Conservation (phyloP, 495 filamentous ascomycete genomes). For the Penicillium malachiteum region DNA sequence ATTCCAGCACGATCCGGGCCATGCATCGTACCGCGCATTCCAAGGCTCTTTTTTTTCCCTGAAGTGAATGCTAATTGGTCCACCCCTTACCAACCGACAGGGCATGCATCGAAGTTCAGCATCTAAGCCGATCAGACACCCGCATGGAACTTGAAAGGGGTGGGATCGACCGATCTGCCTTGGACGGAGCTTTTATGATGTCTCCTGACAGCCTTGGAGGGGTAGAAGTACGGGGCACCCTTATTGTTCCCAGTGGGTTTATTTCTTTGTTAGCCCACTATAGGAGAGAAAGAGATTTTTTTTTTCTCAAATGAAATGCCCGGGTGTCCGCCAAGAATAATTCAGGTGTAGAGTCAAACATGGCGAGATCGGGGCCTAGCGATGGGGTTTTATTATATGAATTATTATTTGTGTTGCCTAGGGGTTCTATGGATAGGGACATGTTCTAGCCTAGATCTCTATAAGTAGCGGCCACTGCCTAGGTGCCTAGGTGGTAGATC, state of each 20-base stretch:
- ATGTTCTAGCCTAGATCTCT: too few species aligned
- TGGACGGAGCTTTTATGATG: slow-evolving; percentile 6
- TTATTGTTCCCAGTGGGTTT: too few species aligned
- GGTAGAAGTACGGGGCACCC: too few species aligned
- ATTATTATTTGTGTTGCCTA: too few species aligned
- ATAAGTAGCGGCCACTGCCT: too few species aligned
- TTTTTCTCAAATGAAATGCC: background rate
- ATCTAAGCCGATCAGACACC: slow-evolving; percentile 27
- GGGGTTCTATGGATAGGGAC: too few species aligned
- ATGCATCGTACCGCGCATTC: slow-evolving; percentile 12
- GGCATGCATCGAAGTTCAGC: slow-evolving; percentile 24
- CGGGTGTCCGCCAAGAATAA: too few species aligned
- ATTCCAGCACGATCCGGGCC: slow-evolving; percentile 6
- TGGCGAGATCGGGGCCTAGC: too few species aligned
- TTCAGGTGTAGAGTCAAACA: too few species aligned
- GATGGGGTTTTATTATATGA: too few species aligned
- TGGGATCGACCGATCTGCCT: slow-evolving; percentile 15
- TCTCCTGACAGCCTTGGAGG: background rate
- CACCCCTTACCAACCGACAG: slow-evolving; percentile 6
- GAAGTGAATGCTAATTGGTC: slow-evolving; percentile 11
- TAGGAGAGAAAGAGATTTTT: slow-evolving; percentile 8
- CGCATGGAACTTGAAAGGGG: slow-evolving; percentile 16
- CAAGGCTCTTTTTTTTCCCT: slow-evolving; percentile 9
- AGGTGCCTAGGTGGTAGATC: too few species aligned
- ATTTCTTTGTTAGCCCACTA: slow-evolving; percentile 1